Base-by-base conservation (phyloP, 1,139 yeast species). In the Magnusiomyces paraingens region DNA sequence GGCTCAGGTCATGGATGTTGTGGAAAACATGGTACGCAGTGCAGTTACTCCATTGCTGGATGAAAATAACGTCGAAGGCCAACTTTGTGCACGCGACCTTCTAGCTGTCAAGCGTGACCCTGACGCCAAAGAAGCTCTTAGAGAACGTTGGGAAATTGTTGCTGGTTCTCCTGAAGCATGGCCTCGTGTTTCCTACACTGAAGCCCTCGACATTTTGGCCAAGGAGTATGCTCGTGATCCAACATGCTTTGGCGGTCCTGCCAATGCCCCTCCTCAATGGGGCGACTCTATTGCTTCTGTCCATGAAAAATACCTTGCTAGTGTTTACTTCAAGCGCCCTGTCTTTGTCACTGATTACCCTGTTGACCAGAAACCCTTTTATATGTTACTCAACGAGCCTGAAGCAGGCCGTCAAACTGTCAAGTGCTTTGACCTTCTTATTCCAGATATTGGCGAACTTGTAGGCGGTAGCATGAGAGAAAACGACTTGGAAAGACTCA, bases 391-490 rank as follows among this genome's bases (percentile, higher is more conserved):
- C 3, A 54, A 56, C 15, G 66, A 62, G 12, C 35, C 51, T 4
- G 17, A 20, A 5, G 40, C 21, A 14, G 52, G 55, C 10, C 73
- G 77, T 2, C 36, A 14, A 15, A 90, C 96, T 0, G 98, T 88
- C 2, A 95, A 88, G 0, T 91, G 98, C 64, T 93, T 82, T 66
- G 99, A 94, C 66, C 74, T 93, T 53, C 72, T 93, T 5, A 80
- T 91, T 21, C 99, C 99, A 0, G 91, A 84, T 32, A 79, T 93
- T 58, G 99, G 99, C n/a, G 99, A 93, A 66, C 74, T 93, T n/a
- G 83, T 89, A 2, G 99, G 99, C 1, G 99, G 99, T 0, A 89
- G 96, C 1, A 62, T 94, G 58, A 86, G 99, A 69, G 96, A 93
- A 63, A 88, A 87, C 64, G 71, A 80, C 58, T 72, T 80, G 56